Percentiles rank a stretch among this genome's conserved stretches.
phyloP scores from a whole-genome alignment of 1,284 basidiomycete species.

The Naganishia sp. region DNA sequence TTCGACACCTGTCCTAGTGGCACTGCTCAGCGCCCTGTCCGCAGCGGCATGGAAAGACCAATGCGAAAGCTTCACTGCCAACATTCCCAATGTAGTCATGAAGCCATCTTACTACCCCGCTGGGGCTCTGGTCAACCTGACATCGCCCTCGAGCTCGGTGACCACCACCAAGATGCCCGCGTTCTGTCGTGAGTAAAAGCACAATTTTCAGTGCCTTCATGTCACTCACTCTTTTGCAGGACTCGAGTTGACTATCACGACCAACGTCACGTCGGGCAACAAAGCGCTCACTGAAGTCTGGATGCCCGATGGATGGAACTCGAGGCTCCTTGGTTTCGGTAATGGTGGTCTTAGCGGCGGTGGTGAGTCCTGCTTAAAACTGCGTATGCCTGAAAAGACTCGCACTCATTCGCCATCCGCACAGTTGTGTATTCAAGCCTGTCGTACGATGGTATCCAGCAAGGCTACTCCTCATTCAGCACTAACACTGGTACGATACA shows the following conservation, averaged over 20 bases:
- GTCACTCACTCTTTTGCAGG: background rate
- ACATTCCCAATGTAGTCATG: conserved; percentile 14
- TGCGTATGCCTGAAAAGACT: no score
- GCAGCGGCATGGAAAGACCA: conserved; percentile 11
- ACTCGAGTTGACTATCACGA: conserved; percentile 21
- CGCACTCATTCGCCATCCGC: background rate
- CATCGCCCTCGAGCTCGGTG: conserved; percentile 13
- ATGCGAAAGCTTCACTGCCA: conserved; percentile 7
- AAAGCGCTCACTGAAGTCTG: conserved; percentile 18
- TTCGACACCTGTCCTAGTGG: conserved; percentile 7
- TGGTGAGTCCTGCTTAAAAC: background rate
- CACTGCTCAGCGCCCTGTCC: background rate
- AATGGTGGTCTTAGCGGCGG: conserved; percentile 25
- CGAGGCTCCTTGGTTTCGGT: conserved; percentile 19
- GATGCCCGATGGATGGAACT: conserved; percentile 27
- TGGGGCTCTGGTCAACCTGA: conserved; percentile 10
- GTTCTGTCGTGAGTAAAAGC: background rate
- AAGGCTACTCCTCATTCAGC: conserved; percentile 24
- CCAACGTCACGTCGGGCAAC: conserved; percentile 14
- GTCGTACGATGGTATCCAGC: conserved; percentile 18
- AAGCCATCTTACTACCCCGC: conserved; percentile 16
- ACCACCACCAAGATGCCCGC: conserved; percentile 14
- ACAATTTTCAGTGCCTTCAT: background rate
- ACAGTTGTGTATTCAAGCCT: conserved; percentile 16
- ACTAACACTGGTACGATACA: conserved; percentile 16